Base-by-base conservation (phyloP, 1,284 basidiomycete species). In the Macrocystidia cucumis region DNA sequence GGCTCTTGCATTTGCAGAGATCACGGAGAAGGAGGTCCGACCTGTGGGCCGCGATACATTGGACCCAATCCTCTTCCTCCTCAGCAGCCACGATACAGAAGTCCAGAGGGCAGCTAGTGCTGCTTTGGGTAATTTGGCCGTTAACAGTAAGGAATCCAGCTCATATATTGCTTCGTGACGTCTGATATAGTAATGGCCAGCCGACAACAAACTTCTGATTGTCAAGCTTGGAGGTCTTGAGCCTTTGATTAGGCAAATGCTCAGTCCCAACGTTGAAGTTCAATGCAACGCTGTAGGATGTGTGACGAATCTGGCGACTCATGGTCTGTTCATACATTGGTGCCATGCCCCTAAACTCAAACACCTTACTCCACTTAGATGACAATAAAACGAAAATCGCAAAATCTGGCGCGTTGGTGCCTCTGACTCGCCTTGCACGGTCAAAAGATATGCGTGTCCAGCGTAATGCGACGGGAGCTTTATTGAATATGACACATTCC, bases 371-470 rank as follows among this genome's bases (percentile, higher is more conserved):
- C 26, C n/a, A n/a, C 40, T 39, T 43, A 84, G 93, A 99, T 54
- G 96, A 99, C 59, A 99, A 99, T 76, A 99, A 99, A 75, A 97
- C 93, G 33, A 97, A 96, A 74, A 99, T 99, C 44, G 96, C 96
- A 37, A 98, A 98, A 69, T 98, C 93, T 3, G 96, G 96, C 35
- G 96, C 96, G 9, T 69, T 99, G 34, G 91, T 98, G 17, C 96
- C 96, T 24, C 77, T 99, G 26, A 98, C 96, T 29, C 80, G 96
- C 33, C 73, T 99, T 29, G 96, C 96, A 29, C 84, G 91, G 43
- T 97, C 93, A 20, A 98, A 98, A 64, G 96, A 99, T 60, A 98
- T 98, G 92, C 80, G 96, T 23, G 96, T 99, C 1, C 96, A 99
- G 61, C 76, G 96, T 40, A 99, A 99, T 56, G 96, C 96, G 2